A percentile compares a stretch with the other conserved stretches of the same genome.
These are phyloP conservation scores for Ophiocordyceps robertsii DNA, from an alignment of 2,329 filamentous ascomycete species.

Conservation along the genomic window DNA sequence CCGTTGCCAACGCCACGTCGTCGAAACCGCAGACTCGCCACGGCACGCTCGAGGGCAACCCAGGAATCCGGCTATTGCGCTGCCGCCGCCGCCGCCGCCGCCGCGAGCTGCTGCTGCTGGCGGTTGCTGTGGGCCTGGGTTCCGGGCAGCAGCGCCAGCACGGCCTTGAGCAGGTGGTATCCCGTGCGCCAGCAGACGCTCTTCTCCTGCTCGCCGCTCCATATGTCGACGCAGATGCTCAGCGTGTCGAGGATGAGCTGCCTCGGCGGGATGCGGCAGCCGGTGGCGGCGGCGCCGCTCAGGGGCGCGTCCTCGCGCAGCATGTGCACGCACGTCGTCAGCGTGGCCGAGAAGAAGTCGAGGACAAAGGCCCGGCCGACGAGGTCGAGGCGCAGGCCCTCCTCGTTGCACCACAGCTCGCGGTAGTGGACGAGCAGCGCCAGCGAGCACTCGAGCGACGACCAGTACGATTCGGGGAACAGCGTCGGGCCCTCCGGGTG, in stretches of 20 bases:
- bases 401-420: constrained; percentile 18
- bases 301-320: constrained; percentile 20
- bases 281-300: constrained; percentile 11
- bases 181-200: constrained; percentile 21
- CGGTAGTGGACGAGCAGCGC: constrained; percentile 21
- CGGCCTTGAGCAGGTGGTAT: constrained; percentile 15
- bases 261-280: constrained; percentile 17
- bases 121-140: background rate
- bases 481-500: constrained; percentile 16
- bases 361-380: constrained; percentile 19
- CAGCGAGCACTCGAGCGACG: constrained; percentile 21
- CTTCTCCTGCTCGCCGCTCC: constrained; percentile 19
- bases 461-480: constrained; percentile 22
- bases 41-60: no score
- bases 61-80: background rate
- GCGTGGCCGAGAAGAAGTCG: constrained; percentile 21
- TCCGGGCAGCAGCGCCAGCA: constrained; percentile 5
- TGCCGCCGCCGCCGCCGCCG: background rate
- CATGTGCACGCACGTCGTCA: constrained; percentile 20
- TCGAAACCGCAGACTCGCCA: no score
- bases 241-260: constrained; percentile 22
- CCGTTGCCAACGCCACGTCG: no score
- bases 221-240: constrained; percentile 19
- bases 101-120: background rate
- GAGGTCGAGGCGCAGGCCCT: constrained; percentile 12